These are phyloP conservation scores for Sutorius australiensis DNA, from an alignment of 768 basidiomycete genomes.

Conservation along the genomic window DNA sequence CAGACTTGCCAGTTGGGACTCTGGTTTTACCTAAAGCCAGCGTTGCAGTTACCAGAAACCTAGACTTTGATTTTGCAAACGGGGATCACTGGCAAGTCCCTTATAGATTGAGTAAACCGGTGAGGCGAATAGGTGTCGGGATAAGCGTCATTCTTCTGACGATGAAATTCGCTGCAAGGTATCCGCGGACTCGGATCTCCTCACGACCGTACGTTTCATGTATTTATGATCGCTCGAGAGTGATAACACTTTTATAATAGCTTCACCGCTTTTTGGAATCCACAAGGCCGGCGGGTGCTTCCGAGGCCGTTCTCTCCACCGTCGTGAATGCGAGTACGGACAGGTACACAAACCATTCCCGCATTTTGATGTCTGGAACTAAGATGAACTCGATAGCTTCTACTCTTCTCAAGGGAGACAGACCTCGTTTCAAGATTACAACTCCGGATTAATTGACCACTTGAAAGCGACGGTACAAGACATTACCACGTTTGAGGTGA, in stretches of 20 bases:
- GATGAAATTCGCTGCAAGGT: constrained; percentile 36
- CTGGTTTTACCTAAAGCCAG: constrained; percentile 69
- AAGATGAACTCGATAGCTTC: constrained; percentile 45
- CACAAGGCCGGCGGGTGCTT: constrained; percentile 40
- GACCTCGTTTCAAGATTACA: constrained; percentile 77
- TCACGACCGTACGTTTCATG: constrained; percentile 41
- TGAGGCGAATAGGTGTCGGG: constrained; percentile 25
- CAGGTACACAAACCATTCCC: constrained; percentile 43
- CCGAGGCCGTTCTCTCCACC: constrained; percentile 37
- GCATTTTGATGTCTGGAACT: constrained; percentile 1
- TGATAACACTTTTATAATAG: constrained; percentile 31
- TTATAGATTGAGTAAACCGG: constrained; percentile 67
- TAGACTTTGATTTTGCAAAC: constrained; percentile 68
- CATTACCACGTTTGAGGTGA: constrained; percentile 68
- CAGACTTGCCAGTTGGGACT: constrained; percentile 68
- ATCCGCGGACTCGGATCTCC: constrained; percentile 53
- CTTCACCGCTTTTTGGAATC: constrained; percentile 42
- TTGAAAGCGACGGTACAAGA: constrained; percentile 49
- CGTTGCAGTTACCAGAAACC: constrained; percentile 67
- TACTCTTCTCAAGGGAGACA: constrained; percentile 85
- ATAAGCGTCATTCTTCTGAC: constrained; percentile 1
- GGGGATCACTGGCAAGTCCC: constrained; percentile 39
- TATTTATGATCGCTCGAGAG: neutral
- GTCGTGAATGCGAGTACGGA: constrained; percentile 77
- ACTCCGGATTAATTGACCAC: constrained; percentile 56